Evolutionary conservation across 805 yeast species (phyloP).

Genomic region (Barnettozyma botsteinii): DNA sequence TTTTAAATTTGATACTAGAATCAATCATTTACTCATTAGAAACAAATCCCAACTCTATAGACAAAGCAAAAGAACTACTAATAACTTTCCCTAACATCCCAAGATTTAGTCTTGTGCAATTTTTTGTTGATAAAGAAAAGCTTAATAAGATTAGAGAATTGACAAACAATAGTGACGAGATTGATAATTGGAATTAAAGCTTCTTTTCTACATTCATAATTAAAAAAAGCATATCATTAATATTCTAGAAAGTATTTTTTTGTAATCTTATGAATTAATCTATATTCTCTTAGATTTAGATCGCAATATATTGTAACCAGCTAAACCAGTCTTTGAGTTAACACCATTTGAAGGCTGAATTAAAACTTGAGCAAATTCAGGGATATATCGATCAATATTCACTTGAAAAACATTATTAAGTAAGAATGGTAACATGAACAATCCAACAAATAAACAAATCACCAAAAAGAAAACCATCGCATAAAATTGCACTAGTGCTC

Average conservation of each 20-base stretch:
- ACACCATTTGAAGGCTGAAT: constrained; percentile 39
- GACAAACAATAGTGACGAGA: background rate
- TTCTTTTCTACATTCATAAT: too few species aligned
- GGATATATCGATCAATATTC: constrained; percentile 37
- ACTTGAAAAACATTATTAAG: constrained; percentile 29
- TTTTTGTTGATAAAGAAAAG: constrained; percentile 14
- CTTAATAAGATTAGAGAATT: constrained; percentile 2
- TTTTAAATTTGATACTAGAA: constrained; percentile 42
- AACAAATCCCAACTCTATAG: background rate
- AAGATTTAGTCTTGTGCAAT: constrained; percentile 19
- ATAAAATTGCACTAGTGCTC: constrained; percentile 30
- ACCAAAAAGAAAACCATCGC: constrained; percentile 32
- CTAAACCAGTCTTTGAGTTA: constrained; percentile 18
- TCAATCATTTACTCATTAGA: constrained; percentile 25
- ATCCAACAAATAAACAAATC: constrained; percentile 25
- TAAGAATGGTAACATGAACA: constrained; percentile 38
- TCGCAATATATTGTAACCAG: constrained; percentile 13
- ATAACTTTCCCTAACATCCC: constrained; percentile 13
- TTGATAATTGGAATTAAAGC: constrained; percentile 2
- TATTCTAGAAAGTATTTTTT: too few species aligned
- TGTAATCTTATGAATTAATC: background rate
- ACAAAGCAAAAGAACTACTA: constrained; percentile 7
- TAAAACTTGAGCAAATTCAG: constrained; percentile 28
- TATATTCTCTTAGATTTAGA: constrained; percentile 7
- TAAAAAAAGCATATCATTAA: too few species aligned